Conservation (phyloP, 352 stramenopile genomes). For the Globisporangium paddicum region DNA sequence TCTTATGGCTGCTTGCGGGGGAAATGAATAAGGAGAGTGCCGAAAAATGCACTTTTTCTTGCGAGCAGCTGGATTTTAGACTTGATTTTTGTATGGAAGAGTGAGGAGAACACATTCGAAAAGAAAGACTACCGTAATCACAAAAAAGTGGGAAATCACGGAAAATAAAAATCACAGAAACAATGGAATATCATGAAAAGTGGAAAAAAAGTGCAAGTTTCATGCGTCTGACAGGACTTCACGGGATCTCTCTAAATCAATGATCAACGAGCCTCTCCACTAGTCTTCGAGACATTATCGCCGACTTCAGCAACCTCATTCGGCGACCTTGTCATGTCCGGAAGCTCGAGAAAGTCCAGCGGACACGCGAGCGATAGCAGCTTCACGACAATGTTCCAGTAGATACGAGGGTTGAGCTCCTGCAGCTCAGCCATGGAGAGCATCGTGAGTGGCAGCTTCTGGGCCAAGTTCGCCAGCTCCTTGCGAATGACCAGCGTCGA, state of each 20-base stretch:
- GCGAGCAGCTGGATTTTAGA: background rate
- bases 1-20: background rate
- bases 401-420: constrained; percentile 33
- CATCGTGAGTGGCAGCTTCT: constrained; percentile 33
- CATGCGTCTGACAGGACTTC: no score
- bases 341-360: constrained; percentile 41
- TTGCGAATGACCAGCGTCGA: constrained; percentile 40
- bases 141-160: no score
- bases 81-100: background rate
- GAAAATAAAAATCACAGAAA: no score
- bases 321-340: constrained; percentile 15
- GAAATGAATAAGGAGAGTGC: background rate
- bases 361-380: constrained; percentile 34
- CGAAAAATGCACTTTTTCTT: background rate
- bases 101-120: background rate
- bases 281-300: no score
- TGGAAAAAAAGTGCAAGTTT: no score
- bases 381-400: constrained; percentile 62
- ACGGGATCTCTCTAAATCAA: no score
- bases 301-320: no score
- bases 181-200: no score
- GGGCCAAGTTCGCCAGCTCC: constrained; percentile 32
- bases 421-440: constrained; percentile 32
- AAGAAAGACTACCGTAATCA: no score
- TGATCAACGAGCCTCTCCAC: no score